Evolutionary conservation across 1,284 basidiomycete species (phyloP).

Genomic region (Testicularia cyperi): DNA sequence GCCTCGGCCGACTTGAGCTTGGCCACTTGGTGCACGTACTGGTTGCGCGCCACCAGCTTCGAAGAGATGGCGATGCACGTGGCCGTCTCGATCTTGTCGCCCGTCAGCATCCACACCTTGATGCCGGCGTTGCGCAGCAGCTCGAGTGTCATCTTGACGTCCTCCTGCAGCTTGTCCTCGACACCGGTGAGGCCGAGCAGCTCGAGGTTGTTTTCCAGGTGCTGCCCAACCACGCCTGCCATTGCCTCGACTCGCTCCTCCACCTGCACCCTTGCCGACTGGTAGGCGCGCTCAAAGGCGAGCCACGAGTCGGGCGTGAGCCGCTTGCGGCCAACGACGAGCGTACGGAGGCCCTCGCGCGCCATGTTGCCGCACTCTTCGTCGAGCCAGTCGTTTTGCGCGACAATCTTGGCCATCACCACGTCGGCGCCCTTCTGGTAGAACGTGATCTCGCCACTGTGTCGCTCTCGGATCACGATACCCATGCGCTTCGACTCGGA

Average conservation of each 20-base stretch:
- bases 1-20: conserved; percentile 82
- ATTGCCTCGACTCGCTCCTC: conserved; percentile 74
- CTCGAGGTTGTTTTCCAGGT: conserved; percentile 86
- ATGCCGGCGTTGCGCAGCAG: conserved; percentile 91
- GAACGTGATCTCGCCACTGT: conserved; percentile 78
- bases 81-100: conserved; percentile 98
- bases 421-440: conserved; percentile 97
- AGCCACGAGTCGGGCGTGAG: conserved; percentile 72
- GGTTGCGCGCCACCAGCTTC: conserved; percentile 90
- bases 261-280: conserved; percentile 73
- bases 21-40: conserved; percentile 95
- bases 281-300: conserved; percentile 75
- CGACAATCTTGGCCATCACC: conserved; percentile 91
- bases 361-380: conserved; percentile 99
- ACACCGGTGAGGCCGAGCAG: conserved; percentile 92
- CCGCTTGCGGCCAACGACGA: conserved; percentile 84
- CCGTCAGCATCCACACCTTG: conserved; percentile 99
- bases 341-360: conserved; percentile 87
- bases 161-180: conserved; percentile 97
- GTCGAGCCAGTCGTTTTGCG: conserved; percentile 97
- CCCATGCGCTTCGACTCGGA: conserved; percentile 99
- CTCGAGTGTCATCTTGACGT: conserved; percentile 90
- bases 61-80: conserved; percentile 97
- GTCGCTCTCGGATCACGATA: conserved; percentile 81
- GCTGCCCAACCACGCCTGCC: conserved; percentile 71